Conservation (phyloP, 1,284 basidiomycete species). For the Mixia osmundae region DNA sequence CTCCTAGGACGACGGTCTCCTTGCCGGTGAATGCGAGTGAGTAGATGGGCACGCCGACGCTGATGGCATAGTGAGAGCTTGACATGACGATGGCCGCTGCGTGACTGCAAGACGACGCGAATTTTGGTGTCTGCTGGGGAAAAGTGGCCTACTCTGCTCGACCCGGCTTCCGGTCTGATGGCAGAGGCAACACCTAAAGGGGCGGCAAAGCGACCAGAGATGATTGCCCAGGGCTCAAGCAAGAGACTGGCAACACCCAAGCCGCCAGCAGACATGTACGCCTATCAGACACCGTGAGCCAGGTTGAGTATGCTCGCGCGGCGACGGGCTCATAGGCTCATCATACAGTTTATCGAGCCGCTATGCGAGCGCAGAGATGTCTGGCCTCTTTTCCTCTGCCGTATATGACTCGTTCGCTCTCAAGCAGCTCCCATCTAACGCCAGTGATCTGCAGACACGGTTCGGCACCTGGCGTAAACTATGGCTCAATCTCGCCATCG, state of each 20-base stretch:
- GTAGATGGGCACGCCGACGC: conserved; percentile 82
- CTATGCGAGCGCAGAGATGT: conserved; percentile 99
- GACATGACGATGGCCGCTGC: too few relatives aligned
- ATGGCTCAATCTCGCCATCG: conserved; percentile 89
- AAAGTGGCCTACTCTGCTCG: too few relatives aligned
- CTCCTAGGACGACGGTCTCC: conserved; percentile 50
- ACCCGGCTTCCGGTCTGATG: too few relatives aligned
- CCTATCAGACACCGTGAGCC: conserved; percentile 18
- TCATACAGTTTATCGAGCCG: conserved; percentile 34
- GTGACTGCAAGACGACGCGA: too few relatives aligned
- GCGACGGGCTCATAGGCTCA: neutral
- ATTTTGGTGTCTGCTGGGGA: too few relatives aligned
- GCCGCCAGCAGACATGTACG: too few relatives aligned
- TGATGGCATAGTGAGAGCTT: too few relatives aligned
- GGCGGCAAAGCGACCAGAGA: too few relatives aligned
- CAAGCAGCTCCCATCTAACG: neutral
- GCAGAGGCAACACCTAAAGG: too few relatives aligned
- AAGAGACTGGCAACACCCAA: too few relatives aligned
- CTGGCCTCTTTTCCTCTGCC: conserved; percentile 73
- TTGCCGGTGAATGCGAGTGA: conserved; percentile 55
- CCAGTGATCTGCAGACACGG: conserved; percentile 39
- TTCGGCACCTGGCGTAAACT: conserved; percentile 92
- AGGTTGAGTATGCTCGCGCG: neutral
- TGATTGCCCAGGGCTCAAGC: too few relatives aligned
- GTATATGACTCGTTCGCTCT: conserved; percentile 26